A percentile compares a stretch with the other conserved stretches of the same genome.
These are phyloP conservation scores for Celoporthe dispersa DNA, from an alignment of 2,329 filamentous ascomycete species.

Conservation along the genomic window DNA sequence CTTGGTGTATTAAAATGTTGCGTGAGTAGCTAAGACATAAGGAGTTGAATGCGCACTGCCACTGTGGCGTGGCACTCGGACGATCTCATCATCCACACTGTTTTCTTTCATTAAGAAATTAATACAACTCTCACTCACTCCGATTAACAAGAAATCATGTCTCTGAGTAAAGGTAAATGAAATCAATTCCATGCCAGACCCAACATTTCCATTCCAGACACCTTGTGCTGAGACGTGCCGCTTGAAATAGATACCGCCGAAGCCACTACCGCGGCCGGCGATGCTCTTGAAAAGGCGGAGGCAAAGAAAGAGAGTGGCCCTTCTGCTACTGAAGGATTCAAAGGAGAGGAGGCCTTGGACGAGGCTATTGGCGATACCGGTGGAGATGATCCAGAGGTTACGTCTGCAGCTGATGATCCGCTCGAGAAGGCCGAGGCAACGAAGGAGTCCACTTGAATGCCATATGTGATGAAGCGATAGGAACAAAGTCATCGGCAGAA, in stretches of 20 bases:
- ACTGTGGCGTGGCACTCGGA: neutral
- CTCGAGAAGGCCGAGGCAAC: conserved; percentile 26
- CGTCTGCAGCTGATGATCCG: conserved; percentile 21
- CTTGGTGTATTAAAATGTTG: neutral
- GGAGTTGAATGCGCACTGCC: neutral
- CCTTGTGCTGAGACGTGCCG: neutral
- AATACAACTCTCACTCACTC: neutral
- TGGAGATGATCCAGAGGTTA: conserved; percentile 20
- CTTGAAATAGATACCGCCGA: conserved; percentile 10
- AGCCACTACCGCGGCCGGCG: conserved; percentile 18
- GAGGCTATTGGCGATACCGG: conserved; percentile 23
- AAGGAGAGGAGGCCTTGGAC: conserved; percentile 22
- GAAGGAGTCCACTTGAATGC: conserved; percentile 8
- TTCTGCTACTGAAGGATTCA: conserved; percentile 17
- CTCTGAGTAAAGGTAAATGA: conserved; percentile 10
- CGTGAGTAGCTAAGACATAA: neutral
- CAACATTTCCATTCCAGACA: neutral
- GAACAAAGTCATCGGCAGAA: neutral
- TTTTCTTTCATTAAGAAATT: neutral
- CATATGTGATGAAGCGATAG: neutral
- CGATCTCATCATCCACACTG: neutral
- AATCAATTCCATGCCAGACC: fast-evolving
- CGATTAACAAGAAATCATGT: neutral
- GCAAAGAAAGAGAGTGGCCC: conserved; percentile 24
- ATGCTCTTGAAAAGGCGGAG: conserved; percentile 26